Evolutionary conservation across 495 filamentous ascomycete species (phyloP).

Genomic region (Choiromyces venosus): DNA sequence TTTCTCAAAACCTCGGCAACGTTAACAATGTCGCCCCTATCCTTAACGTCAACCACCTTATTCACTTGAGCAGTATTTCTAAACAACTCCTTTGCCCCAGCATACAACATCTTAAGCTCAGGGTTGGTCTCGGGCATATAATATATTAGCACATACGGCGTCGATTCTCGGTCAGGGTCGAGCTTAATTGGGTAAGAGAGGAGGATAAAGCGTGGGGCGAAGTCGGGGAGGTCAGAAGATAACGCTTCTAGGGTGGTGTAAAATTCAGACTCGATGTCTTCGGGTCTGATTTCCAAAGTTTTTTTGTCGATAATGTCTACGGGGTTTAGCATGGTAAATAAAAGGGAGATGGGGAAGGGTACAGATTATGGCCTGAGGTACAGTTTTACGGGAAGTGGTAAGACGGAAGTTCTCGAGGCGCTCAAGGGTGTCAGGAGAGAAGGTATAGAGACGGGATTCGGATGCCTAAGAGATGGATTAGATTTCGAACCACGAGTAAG

Average conservation of each 20-base stretch:
- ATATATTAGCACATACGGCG: conserved; percentile 89
- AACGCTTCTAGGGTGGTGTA: conserved; percentile 75
- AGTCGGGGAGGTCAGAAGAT: conserved; percentile 84
- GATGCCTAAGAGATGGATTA: conserved; percentile 54
- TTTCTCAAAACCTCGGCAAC: conserved; percentile 43
- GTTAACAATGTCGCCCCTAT: conserved; percentile 35
- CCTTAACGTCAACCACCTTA: conserved; percentile 41
- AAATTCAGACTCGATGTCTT: conserved; percentile 63
- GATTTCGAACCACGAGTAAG: background rate
- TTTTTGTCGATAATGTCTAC: conserved; percentile 78
- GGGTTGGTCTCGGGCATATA: conserved; percentile 84
- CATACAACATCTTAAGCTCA: conserved; percentile 85
- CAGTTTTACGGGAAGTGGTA: conserved; percentile 77
- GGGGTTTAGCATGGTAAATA: background rate
- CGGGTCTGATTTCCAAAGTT: conserved; percentile 73
- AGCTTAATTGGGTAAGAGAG: conserved; percentile 66
- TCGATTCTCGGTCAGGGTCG: conserved; percentile 54
- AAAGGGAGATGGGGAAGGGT: conserved; percentile 46
- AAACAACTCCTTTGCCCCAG: conserved; percentile 90
- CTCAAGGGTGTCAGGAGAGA: conserved; percentile 79
- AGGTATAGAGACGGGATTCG: conserved; percentile 86
- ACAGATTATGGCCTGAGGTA: conserved; percentile 91
- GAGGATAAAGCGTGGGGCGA: conserved; percentile 80
- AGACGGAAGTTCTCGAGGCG: conserved; percentile 89
- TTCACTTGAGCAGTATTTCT: conserved; percentile 70